Evolutionary conservation across 176 grass and related monocot genomes (phyloP), one percentile per base, ranked within the genome.

Genomic region (Coix lacrymajobi): DNA sequence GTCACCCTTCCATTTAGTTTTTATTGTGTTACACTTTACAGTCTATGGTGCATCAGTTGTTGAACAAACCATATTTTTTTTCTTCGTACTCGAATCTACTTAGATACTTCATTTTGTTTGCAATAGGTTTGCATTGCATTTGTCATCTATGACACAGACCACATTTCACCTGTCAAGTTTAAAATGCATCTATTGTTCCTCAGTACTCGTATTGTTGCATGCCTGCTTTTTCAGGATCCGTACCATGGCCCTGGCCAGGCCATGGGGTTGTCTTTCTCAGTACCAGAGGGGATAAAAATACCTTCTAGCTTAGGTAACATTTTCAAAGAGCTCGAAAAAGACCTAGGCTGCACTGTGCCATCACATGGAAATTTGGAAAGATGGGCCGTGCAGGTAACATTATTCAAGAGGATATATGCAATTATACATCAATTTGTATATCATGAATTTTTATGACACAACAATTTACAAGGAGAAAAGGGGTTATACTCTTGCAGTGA

Each of bases 241-340:
- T 98, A 98, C 75, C 96, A 98, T 90, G 96, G 96, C 58, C 87
- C 85, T 78, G 89, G 96, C 69, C 93, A 99, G 81, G 96, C 96
- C 56, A 96, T 99, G 96, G 96, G 96, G 29, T 82, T 99, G 22
- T 78, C 96, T 48, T 99, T 99, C 87, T 99, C 96, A 34, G 96
- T 99, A 74, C 89, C 91, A 9, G 91, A 96, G 62, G 93, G 91
- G 32, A 83, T 96, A 44, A 96, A 99, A 75, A 91, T 90, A 78
- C 91, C 93, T 69, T 93, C 93, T 0, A 98, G 96, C 80, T 79
- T 98, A 66, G 73, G 76, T 4, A 98, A 96, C 78, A 96, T 98
- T 75, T 98, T 98, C 77, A 95, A 90, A 84, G 96, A 98, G 66
- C 91, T 98, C 60, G 49, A 91, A 61, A 80, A 93, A n/a, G 96